A percentile compares a stretch with the other conserved stretches of the same genome.
phyloP scores from a whole-genome alignment of 164 flowering plant genomes.

The Umbilicus rupestris region DNA sequence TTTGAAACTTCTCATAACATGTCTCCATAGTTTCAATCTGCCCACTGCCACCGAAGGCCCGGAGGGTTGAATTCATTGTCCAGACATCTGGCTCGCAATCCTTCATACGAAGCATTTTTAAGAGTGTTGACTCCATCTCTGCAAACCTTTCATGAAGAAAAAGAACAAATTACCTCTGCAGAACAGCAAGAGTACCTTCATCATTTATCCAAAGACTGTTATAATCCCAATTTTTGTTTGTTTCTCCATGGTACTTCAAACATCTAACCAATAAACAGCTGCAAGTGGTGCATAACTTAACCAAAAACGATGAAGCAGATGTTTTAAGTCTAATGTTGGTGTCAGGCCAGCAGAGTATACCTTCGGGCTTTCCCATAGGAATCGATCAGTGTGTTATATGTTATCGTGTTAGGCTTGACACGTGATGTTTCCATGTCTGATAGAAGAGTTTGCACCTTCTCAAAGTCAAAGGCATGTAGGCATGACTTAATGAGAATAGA shows the following conservation, averaged over 20 bases:
- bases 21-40: slow-evolving; percentile 92
- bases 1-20: slow-evolving; percentile 88
- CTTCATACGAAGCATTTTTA: slow-evolving; percentile 52
- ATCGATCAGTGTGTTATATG: slow-evolving; percentile 87
- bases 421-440: slow-evolving; percentile 60
- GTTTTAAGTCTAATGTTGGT: neutral
- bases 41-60: slow-evolving; percentile 90
- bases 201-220: neutral
- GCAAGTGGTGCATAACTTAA: neutral
- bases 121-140: slow-evolving; percentile 76
- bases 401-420: slow-evolving; percentile 65
- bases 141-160: slow-evolving; percentile 39
- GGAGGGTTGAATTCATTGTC: slow-evolving; percentile 92
- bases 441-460: slow-evolving; percentile 46
- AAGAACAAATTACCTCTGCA: slow-evolving; percentile 13
- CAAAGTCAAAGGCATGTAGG: slow-evolving; percentile 57
- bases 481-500: slow-evolving; percentile 87
- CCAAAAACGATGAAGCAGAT: neutral
- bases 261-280: slow-evolving; percentile 13
- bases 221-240: neutral
- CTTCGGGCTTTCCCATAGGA: slow-evolving; percentile 81
- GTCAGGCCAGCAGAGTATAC: slow-evolving; percentile 22
- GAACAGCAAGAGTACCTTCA: neutral
- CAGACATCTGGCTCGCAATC: slow-evolving; percentile 80
- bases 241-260: neutral